phyloP scores from a whole-genome alignment of 129 eudicot species.

The Apium graveolens region DNA sequence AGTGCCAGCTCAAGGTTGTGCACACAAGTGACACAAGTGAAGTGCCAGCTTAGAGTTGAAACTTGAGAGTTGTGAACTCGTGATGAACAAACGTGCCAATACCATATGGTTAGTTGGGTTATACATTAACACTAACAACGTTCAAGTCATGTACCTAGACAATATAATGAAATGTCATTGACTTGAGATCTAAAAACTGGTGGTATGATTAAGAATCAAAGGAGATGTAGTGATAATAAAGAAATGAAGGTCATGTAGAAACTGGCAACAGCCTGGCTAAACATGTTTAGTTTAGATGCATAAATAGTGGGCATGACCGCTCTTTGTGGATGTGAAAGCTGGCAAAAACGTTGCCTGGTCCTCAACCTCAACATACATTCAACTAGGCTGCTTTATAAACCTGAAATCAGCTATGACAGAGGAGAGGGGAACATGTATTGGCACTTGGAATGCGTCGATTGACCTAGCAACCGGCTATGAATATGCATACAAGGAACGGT shows the following conservation, averaged over 20 bases:
- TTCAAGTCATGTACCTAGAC: background rate
- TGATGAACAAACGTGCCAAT: background rate
- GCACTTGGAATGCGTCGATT: background rate
- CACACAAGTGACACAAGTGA: background rate
- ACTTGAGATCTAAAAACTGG: background rate
- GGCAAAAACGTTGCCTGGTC: background rate
- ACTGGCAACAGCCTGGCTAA: slow-evolving; percentile 10
- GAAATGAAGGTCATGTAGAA: background rate
- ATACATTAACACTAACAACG: background rate
- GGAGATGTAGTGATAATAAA: background rate
- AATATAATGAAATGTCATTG: background rate
- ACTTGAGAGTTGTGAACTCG: background rate
- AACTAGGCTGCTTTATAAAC: background rate
- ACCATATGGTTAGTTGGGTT: background rate
- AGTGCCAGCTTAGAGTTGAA: background rate
- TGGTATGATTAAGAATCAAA: slow-evolving; percentile 3
- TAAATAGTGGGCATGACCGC: background rate
- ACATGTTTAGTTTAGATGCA: slow-evolving; percentile 4
- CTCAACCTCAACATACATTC: background rate
- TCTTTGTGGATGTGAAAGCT: background rate
- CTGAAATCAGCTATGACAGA: background rate
- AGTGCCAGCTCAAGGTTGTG: background rate
- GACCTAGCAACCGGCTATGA: background rate
- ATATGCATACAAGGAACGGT: background rate
- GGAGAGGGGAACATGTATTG: background rate